Percentiles rank a stretch among this genome's conserved stretches.
These are phyloP conservation scores for Cyberlindnera subsufficiens DNA, from an alignment of 805 yeast genomes.

Conservation along the genomic window DNA sequence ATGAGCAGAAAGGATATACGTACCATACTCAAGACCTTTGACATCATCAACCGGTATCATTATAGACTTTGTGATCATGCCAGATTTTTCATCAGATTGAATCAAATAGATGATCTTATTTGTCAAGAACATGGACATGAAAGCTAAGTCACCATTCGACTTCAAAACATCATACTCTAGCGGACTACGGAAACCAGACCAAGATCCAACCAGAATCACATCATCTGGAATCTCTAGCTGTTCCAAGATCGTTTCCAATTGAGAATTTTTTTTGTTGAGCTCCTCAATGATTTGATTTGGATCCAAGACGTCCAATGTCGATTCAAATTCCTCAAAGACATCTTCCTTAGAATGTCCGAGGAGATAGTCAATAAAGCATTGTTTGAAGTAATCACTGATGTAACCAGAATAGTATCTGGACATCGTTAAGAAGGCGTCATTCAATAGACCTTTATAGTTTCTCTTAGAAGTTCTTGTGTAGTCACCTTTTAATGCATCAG, in stretches of 20 bases:
- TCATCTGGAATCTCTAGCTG: constrained; percentile 15
- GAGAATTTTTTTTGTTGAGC: constrained; percentile 24
- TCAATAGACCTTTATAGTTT: constrained; percentile 34
- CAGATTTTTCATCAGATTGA: constrained; percentile 16
- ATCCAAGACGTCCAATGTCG: constrained; percentile 25
- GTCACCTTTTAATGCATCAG: constrained; percentile 49
- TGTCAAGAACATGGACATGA: constrained; percentile 18
- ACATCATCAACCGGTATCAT: constrained; percentile 16
- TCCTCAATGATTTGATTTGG: constrained; percentile 18
- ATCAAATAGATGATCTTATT: constrained; percentile 17
- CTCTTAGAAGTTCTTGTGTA: constrained; percentile 38
- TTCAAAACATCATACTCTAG: constrained; percentile 16
- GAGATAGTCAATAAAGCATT: constrained; percentile 36
- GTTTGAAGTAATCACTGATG: constrained; percentile 38
- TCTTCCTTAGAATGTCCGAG: constrained; percentile 30
- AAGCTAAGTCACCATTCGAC: constrained; percentile 4
- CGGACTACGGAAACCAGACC: constrained; percentile 21
- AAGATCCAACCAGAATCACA: constrained; percentile 22
- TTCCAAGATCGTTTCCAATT: constrained; percentile 13
- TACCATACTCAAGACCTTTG: constrained; percentile 26
- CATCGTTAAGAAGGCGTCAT: constrained; percentile 37
- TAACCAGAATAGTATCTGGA: constrained; percentile 38
- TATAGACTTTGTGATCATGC: constrained; percentile 11
- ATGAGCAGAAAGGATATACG: constrained; percentile 18
- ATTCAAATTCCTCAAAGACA: constrained; percentile 37